phyloP scores from a whole-genome alignment of 805 yeast genomes.

The Metschnikowia baotianmanensis region DNA sequence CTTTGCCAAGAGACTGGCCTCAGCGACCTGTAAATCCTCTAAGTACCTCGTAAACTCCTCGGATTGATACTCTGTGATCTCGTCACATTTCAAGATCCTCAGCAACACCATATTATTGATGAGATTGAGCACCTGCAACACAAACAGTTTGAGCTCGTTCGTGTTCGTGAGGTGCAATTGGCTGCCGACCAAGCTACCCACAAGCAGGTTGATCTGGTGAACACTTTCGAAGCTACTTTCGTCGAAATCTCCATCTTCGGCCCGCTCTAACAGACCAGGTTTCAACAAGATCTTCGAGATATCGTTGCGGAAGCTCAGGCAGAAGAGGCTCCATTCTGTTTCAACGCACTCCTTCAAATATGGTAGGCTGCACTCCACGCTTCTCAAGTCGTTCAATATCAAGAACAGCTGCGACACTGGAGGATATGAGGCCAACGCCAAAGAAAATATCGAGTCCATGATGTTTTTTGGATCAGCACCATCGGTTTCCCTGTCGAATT shows the following conservation, averaged over 20 bases:
- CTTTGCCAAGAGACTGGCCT: constrained; percentile 7
- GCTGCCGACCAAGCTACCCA: constrained; percentile 18
- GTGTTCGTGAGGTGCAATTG: constrained; percentile 28
- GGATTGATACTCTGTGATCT: constrained; percentile 37
- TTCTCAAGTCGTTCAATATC: constrained; percentile 35
- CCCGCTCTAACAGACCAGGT: constrained; percentile 15
- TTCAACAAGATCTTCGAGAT: constrained; percentile 17
- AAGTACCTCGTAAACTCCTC: constrained; percentile 30
- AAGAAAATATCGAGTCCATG: constrained; percentile 29
- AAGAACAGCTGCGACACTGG: constrained; percentile 30
- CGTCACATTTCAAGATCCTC: constrained; percentile 25
- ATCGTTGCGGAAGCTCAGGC: constrained; percentile 20
- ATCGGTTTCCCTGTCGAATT: constrained; percentile 21
- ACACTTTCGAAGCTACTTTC: constrained; percentile 16
- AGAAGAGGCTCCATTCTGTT: constrained; percentile 22
- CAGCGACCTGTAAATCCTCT: constrained; percentile 11
- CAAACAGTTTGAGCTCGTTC: constrained; percentile 26
- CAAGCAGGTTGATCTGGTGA: constrained; percentile 18
- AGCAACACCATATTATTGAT: constrained; percentile 29
- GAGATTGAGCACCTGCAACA: constrained; percentile 27
- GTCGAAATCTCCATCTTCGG: constrained; percentile 12
- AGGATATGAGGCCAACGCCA: constrained; percentile 35
- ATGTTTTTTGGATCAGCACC: constrained; percentile 21
- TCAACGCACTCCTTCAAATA: constrained; percentile 20
- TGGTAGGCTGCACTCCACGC: constrained; percentile 17